Conservation (phyloP, 768 basidiomycete genomes). For the Trametes maxima region DNA sequence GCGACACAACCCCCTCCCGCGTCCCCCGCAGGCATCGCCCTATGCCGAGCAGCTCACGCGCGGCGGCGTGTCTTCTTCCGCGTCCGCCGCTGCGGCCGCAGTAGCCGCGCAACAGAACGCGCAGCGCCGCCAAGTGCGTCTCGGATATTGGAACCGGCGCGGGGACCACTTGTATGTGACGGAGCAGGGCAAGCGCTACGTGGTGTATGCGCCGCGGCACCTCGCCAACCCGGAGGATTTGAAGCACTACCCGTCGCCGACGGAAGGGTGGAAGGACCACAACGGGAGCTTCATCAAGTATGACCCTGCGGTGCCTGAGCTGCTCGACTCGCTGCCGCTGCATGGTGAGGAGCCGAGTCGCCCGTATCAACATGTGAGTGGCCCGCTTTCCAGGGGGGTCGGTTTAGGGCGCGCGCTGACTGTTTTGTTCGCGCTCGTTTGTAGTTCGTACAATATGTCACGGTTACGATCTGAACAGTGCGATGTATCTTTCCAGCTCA, state of each 20-base stretch:
- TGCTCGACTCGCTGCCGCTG: slow-evolving; percentile 62
- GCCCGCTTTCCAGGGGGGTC: neutral
- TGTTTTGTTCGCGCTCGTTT: neutral
- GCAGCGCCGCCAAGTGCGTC: slow-evolving; percentile 42
- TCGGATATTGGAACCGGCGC: slow-evolving; percentile 74
- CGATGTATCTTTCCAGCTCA: slow-evolving; percentile 15
- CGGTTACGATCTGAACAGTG: slow-evolving; percentile 19
- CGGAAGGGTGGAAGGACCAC: slow-evolving; percentile 60
- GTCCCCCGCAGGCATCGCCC: slow-evolving; percentile 20
- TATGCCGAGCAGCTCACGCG: slow-evolving; percentile 15
- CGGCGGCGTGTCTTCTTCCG: slow-evolving; percentile 9
- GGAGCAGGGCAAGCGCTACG: slow-evolving; percentile 38
- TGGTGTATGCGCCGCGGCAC: slow-evolving; percentile 67
- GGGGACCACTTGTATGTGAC: slow-evolving; percentile 58
- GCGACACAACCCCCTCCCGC: slow-evolving; percentile 30
- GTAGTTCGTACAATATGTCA: slow-evolving; percentile 24
- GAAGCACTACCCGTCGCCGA: slow-evolving; percentile 55
- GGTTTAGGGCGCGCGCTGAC: neutral
- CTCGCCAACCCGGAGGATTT: slow-evolving; percentile 64
- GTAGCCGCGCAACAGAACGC: slow-evolving; percentile 29
- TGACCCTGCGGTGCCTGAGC: slow-evolving; percentile 51
- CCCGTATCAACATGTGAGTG: slow-evolving; percentile 59
- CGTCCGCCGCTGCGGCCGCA: slow-evolving; percentile 23
- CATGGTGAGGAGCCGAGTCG: slow-evolving; percentile 53
- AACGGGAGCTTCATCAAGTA: slow-evolving; percentile 45